A percentile compares a stretch with the other conserved stretches of the same genome.
These are phyloP conservation scores for Barbarea vulgaris DNA, from an alignment of 345 rosid species.

Conservation along the genomic window DNA sequence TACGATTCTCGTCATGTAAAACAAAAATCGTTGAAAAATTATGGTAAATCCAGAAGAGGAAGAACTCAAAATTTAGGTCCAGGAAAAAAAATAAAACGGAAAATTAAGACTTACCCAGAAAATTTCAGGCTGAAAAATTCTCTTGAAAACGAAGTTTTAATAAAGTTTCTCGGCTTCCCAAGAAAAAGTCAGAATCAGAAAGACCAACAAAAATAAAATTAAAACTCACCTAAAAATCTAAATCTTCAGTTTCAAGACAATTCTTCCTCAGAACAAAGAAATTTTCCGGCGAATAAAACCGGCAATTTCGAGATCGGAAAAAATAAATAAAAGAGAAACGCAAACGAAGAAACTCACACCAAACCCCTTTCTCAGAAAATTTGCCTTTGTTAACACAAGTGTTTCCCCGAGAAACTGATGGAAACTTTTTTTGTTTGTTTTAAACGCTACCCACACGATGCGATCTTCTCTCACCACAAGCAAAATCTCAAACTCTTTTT, in stretches of 20 bases:
- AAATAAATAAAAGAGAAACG: background rate
- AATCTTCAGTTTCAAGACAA: conserved; percentile 4
- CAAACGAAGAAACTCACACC: conserved; percentile 30
- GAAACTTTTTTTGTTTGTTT: conserved; percentile 14
- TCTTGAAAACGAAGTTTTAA: background rate
- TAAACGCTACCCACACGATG: conserved; percentile 49
- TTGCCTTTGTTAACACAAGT: conserved; percentile 49
- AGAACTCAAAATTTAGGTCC: background rate
- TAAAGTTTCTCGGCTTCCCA: background rate
- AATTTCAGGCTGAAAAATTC: background rate
- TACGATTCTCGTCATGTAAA: background rate
- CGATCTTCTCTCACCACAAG: conserved; percentile 38
- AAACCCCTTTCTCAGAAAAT: conserved; percentile 37
- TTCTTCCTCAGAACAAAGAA: background rate
- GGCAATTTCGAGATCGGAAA: conserved; percentile 51
- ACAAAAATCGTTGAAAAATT: background rate
- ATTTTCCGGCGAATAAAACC: conserved; percentile 37
- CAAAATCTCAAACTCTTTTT: conserved; percentile 8
- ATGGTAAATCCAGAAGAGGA: background rate
- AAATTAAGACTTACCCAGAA: background rate
- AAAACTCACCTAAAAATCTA: conserved; percentile 16
- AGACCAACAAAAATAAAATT: background rate
- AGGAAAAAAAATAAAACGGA: background rate
- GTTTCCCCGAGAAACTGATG: conserved; percentile 45
- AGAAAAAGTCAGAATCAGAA: background rate